These are phyloP conservation scores for Daldinia vernicosa DNA, from an alignment of 495 filamentous ascomycete species.

Conservation along the genomic window DNA sequence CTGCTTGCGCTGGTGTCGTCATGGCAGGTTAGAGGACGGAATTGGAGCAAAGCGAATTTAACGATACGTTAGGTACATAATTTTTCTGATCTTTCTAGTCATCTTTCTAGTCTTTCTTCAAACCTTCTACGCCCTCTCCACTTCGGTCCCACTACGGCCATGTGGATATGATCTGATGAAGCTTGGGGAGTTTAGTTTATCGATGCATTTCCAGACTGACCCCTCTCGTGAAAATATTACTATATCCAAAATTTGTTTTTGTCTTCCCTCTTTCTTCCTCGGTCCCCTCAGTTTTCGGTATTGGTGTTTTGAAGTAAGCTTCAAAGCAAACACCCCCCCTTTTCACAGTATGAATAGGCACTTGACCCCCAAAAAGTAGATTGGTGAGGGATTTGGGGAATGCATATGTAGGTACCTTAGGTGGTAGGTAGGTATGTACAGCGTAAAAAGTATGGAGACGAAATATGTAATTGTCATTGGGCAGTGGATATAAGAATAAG, in stretches of 20 bases:
- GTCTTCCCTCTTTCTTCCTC: neutral
- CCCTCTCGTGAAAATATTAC: constrained; percentile 27
- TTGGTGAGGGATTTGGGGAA: neutral
- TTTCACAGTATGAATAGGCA: constrained; percentile 1
- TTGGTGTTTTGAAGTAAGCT: neutral
- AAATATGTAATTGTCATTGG: neutral
- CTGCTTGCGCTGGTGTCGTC: constrained; percentile 43
- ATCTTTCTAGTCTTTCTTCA: constrained; percentile 41
- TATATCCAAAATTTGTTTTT: neutral
- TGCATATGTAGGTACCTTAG: constrained; percentile 1
- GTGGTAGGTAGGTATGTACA: neutral
- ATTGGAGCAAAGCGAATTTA: constrained; percentile 3
- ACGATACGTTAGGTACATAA: constrained; percentile 7
- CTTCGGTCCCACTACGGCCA: constrained; percentile 38
- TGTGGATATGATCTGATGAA: constrained; percentile 28
- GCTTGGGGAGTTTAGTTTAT: constrained; percentile 17
- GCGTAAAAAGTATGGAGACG: constrained; percentile 5
- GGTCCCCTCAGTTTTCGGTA: neutral
- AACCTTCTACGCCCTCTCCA: constrained; percentile 39
- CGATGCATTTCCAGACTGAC: constrained; percentile 16
- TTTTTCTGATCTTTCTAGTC: neutral
- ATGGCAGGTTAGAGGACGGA: constrained; percentile 23
- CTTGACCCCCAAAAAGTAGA: neutral
- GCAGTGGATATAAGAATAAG: neutral
- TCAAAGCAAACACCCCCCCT: neutral